Base-by-base conservation (phyloP, 495 filamentous ascomycete species). In the Xanthoparmelia taractica region DNA sequence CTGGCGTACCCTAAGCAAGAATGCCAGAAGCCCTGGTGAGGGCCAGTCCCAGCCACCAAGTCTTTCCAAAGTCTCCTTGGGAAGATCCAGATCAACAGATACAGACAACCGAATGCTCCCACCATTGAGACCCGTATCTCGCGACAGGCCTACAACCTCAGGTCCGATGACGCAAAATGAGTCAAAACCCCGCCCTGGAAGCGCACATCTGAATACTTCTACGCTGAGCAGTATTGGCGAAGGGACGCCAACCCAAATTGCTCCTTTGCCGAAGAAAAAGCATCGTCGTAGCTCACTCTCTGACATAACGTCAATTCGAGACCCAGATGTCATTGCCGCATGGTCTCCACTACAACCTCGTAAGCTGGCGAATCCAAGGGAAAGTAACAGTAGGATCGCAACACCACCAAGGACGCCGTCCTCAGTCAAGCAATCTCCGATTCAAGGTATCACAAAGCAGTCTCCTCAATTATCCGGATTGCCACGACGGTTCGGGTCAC, bases 1-100 rank as follows among this genome's bases (percentile, higher is more conserved):
- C 36, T 89, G 92, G 83, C 85, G 94, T 63, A 95, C 85, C 4
- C 74, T 97, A 64, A 96, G 92, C 77, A 98, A 98, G 75, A 87
- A 85, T 69, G 34, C 69, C 17, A 85, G 82, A 69, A 84, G 77
- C 15, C 75, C 81, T 17, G 79, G 76, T 6, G 86, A 87, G 61
- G 60, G 48, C 73, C 40, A 76, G 48, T 76, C 78, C 48, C 73
- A 79, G 33, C 73, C 77, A n/a, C 73, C 75, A 36, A 90, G 81
- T 63, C 73, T 86, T 29, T 80, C 85, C 1, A 91, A 84, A 71
- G 81, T 75, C 11, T 83, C 84, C 20, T 74, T 94, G 48, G 78
- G 82, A 55, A 83, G 92, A 54, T 93, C 92, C 15, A 89, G 85
- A 68, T 96, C 92, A 1, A 90, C 89, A 36, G 93, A 97, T 68